Conservation (phyloP, 768 basidiomycete species). For the Favolaschia claudopus region DNA sequence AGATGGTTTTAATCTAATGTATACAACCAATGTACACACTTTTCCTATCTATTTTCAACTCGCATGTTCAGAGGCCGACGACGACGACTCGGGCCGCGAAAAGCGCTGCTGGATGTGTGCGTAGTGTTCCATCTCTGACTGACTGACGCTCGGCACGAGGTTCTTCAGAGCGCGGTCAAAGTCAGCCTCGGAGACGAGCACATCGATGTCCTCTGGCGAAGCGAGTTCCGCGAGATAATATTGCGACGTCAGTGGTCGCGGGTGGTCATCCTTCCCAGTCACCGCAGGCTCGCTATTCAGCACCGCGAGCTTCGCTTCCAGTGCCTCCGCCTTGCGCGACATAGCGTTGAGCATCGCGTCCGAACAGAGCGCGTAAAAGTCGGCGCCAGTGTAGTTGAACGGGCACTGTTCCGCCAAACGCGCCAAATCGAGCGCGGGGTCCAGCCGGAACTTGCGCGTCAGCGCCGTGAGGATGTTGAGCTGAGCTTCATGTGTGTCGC, state of each 20-base stretch:
- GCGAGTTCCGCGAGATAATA: conserved; percentile 91
- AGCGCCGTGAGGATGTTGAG: conserved; percentile 87
- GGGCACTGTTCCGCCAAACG: conserved; percentile 77
- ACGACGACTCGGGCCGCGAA: too few relatives aligned
- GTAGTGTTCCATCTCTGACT: conserved; percentile 88
- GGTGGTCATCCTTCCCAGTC: conserved; percentile 57
- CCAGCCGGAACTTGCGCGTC: conserved; percentile 90
- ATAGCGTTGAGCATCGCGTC: conserved; percentile 97
- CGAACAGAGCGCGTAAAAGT: conserved; percentile 96
- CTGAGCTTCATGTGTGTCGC: conserved; percentile 85
- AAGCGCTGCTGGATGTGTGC: conserved; percentile 73
- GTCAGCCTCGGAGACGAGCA: conserved; percentile 78
- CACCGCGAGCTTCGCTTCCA: conserved; percentile 73
- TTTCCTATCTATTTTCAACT: too few relatives aligned
- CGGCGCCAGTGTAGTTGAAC: conserved; percentile 96
- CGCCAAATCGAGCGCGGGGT: conserved; percentile 68
- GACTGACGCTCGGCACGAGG: conserved; percentile 83
- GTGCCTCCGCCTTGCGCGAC: conserved; percentile 80
- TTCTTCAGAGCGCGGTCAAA: conserved; percentile 77
- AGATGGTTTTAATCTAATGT: conserved; percentile 62
- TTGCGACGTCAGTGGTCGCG: conserved; percentile 82
- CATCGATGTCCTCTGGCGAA: conserved; percentile 67
- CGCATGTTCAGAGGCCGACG: too few relatives aligned
- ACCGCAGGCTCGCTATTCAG: conserved; percentile 58
- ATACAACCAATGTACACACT: conserved; percentile 9